Evolutionary conservation across 768 basidiomycete species (phyloP).

Genomic region (Atractiella rhizophila): DNA sequence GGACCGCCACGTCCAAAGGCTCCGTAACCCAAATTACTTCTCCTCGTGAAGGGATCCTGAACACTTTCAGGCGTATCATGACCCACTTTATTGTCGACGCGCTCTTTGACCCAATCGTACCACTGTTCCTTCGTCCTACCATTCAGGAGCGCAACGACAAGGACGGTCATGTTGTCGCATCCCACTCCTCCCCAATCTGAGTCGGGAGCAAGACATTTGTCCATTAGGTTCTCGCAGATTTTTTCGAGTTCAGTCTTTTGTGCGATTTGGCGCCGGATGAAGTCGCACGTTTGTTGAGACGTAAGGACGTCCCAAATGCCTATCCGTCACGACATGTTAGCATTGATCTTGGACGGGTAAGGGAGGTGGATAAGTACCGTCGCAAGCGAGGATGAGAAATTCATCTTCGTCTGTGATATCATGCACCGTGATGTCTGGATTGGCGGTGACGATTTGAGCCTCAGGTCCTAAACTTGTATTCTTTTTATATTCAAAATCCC

Average conservation of each 20-base stretch:
- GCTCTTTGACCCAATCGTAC: slow-evolving; percentile 65
- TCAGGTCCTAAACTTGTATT: slow-evolving; percentile 56
- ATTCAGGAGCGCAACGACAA: slow-evolving; percentile 64
- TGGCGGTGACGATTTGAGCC: slow-evolving; percentile 74
- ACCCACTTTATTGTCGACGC: slow-evolving; percentile 50
- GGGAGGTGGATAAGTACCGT: slow-evolving; percentile 34
- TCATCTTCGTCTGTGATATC: slow-evolving; percentile 69
- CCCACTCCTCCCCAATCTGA: slow-evolving; percentile 80
- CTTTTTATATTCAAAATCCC: slow-evolving; percentile 98
- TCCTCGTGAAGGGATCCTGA: slow-evolving; percentile 34
- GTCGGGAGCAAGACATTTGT: slow-evolving; percentile 80
- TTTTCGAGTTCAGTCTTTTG: slow-evolving; percentile 52
- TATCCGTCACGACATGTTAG: slow-evolving; percentile 18
- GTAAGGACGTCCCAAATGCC: slow-evolving; percentile 96
- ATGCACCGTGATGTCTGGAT: slow-evolving; percentile 73
- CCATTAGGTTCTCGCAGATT: slow-evolving; percentile 70
- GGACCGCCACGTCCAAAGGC: slow-evolving; percentile 11
- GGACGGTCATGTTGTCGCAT: slow-evolving; percentile 96
- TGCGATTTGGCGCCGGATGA: slow-evolving; percentile 54
- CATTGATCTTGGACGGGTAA: neutral
- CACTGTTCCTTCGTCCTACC: slow-evolving; percentile 76
- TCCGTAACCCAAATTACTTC: slow-evolving; percentile 7
- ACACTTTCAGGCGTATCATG: slow-evolving; percentile 48
- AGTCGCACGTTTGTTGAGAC: slow-evolving; percentile 78
- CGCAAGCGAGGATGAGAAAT: slow-evolving; percentile 87